These are phyloP conservation scores for Phytophthora quininea DNA, from an alignment of 352 stramenopile genomes.

Conservation along the genomic window DNA sequence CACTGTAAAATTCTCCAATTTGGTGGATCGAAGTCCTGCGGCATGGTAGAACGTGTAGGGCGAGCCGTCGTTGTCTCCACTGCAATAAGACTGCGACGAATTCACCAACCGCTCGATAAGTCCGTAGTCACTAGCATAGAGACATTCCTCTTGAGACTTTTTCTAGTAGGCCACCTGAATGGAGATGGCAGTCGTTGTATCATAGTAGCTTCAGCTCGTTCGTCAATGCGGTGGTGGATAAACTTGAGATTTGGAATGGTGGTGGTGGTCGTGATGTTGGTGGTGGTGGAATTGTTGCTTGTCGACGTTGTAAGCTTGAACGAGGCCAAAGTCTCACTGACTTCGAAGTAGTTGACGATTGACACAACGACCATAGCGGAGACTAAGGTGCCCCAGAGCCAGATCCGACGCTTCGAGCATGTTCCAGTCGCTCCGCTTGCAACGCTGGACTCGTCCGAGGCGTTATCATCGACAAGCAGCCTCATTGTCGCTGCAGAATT, in stretches of 20 bases:
- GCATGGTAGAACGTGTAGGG: constrained; percentile 26
- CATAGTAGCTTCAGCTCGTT: no score
- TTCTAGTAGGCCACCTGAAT: constrained; percentile 14
- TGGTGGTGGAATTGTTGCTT: neutral
- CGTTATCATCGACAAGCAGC: neutral
- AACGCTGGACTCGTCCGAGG: neutral
- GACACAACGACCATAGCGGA: constrained; percentile 18
- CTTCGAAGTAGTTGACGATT: constrained; percentile 17
- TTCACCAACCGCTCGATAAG: constrained; percentile 26
- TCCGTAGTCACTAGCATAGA: constrained; percentile 31
- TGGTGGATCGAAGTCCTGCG: neutral
- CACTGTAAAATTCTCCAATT: constrained; percentile 21
- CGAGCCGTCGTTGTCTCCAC: constrained; percentile 6
- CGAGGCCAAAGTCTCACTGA: constrained; percentile 12
- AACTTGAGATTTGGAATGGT: neutral
- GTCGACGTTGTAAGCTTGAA: constrained; percentile 7
- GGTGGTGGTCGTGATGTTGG: neutral
- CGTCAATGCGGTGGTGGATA: neutral
- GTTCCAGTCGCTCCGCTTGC: neutral
- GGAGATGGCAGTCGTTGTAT: neutral
- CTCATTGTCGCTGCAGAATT: neutral
- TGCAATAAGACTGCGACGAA: constrained; percentile 25
- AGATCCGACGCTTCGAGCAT: constrained; percentile 18
- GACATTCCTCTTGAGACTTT: constrained; percentile 22
- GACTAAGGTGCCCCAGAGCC: constrained; percentile 21